phyloP scores from a whole-genome alignment of 1,139 yeast species.

The Hemisphaericaspora xylanilytica region DNA sequence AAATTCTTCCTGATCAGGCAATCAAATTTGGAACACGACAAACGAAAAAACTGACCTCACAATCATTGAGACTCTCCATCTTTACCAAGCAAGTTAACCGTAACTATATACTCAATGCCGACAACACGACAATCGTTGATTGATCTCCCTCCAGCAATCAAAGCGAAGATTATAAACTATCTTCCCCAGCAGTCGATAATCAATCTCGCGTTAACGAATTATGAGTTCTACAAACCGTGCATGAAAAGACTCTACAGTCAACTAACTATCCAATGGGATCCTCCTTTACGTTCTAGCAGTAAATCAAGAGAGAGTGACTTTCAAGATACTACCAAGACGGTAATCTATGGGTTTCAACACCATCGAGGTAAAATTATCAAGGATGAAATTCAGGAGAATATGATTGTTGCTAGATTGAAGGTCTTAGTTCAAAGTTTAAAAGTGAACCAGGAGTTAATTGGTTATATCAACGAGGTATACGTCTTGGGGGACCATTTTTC shows the following conservation, averaged over 20 bases:
- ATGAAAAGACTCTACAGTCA: constrained; percentile 28
- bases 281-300: constrained; percentile 19
- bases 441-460: constrained; percentile 27
- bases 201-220: constrained; percentile 39
- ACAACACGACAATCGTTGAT: constrained; percentile 3
- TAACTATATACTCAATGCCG: not conserved
- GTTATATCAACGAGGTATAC: constrained; percentile 23
- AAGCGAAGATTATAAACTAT: constrained; percentile 20
- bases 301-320: constrained; percentile 21
- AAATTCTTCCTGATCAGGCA: too few relatives aligned
- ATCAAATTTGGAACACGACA: too few relatives aligned
- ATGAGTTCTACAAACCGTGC: constrained; percentile 36
- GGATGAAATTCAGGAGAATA: constrained; percentile 15
- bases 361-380: constrained; percentile 6
- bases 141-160: constrained; percentile 19
- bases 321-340: constrained; percentile 23
- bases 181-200: constrained; percentile 36
- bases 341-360: constrained; percentile 24
- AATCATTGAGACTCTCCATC: too few relatives aligned
- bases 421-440: constrained; percentile 26
- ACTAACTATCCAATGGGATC: constrained; percentile 25
- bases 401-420: constrained; percentile 31
- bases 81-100: too few relatives aligned
- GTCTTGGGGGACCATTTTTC: constrained; percentile 17
- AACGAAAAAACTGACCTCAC: too few relatives aligned